Evolutionary conservation across 1,284 basidiomycete species (phyloP), one percentile per base, ranked within the genome.

Genomic region (Sphaerobolus stellatus): DNA sequence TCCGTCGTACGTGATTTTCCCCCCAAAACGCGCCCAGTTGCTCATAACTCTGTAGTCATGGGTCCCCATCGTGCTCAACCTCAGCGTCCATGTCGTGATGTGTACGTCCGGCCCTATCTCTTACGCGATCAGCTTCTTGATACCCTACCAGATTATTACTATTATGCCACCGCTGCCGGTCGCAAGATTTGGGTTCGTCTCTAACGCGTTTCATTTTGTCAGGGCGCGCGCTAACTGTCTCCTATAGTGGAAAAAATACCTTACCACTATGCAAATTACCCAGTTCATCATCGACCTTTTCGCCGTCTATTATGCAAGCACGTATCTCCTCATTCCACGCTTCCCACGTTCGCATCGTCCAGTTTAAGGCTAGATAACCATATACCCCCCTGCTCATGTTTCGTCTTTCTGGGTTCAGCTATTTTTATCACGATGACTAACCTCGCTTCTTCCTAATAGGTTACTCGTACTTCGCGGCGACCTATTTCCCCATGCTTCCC

Each of bases 11-110:
- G 86, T 72, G 27, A 22, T 48, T 36, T 22, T 41, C 22, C 43
- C 67, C n/a, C n/a, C n/a, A n/a, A n/a, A n/a, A n/a, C n/a, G n/a
- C n/a, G n/a, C n/a, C n/a, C 22, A 14, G 28, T 11, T 24, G 18
- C 41, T 56, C 50, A 44, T 52, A n/a, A 8, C 47, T 47, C 11
- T 33, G 33, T 61, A 94, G 92, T 97, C 96, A 60, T 99, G 97
- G 97, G 85, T 95, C 60, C 92, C 94, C 60, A 99, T 99, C 71
- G 74, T 79, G 54, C 83, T 98, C 64, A 99, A 99, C 78, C 79
- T 99, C 57, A 75, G 82, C 56, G 97, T 99, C 48, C 97, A 99
- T 75, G 94, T 99, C 66, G 76, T 98, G 65, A 99, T 99, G 97
- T 99, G 90, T 94, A 72, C 69, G 91, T 79, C 24, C 30, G 11